These are phyloP conservation scores for Boletus rubescentipes DNA, from an alignment of 768 basidiomycete genomes.

Conservation along the genomic window DNA sequence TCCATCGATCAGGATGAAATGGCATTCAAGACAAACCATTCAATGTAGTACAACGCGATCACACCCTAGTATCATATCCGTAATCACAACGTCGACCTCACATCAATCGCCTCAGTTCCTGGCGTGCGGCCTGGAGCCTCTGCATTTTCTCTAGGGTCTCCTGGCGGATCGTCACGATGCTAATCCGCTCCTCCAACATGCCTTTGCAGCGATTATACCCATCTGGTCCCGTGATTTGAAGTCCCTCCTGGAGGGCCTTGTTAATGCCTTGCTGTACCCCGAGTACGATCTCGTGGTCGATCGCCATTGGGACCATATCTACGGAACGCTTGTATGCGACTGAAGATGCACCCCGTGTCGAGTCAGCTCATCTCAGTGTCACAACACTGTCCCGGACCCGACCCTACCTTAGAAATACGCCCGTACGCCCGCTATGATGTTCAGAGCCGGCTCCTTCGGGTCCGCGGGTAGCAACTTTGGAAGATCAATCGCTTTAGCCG, in stretches of 20 bases:
- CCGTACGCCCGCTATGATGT: slow-evolving; percentile 69
- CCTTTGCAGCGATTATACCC: slow-evolving; percentile 48
- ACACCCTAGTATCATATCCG: background rate
- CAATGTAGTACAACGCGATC: background rate
- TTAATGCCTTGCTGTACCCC: slow-evolving; percentile 50
- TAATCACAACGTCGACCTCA: background rate
- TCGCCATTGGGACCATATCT: slow-evolving; percentile 43
- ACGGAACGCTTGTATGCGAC: slow-evolving; percentile 47
- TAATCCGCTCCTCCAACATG: slow-evolving; percentile 50
- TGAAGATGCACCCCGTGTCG: slow-evolving; percentile 29
- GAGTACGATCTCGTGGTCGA: slow-evolving; percentile 41
- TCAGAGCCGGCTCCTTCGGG: slow-evolving; percentile 51
- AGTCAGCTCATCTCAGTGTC: background rate
- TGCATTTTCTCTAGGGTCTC: slow-evolving; percentile 53
- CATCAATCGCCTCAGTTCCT: slow-evolving; percentile 33
- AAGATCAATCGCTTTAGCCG: slow-evolving; percentile 42
- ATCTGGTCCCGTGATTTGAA: slow-evolving; percentile 51
- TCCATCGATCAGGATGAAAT: background rate
- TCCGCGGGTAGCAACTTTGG: slow-evolving; percentile 51
- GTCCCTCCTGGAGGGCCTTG: slow-evolving; percentile 42
- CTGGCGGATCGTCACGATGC: slow-evolving; percentile 43
- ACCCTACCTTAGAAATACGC: slow-evolving; percentile 73
- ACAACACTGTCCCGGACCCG: background rate
- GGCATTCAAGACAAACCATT: background rate
- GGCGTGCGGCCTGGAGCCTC: slow-evolving; percentile 45